phyloP scores from a whole-genome alignment of 768 basidiomycete genomes.

The Suillus discolor region DNA sequence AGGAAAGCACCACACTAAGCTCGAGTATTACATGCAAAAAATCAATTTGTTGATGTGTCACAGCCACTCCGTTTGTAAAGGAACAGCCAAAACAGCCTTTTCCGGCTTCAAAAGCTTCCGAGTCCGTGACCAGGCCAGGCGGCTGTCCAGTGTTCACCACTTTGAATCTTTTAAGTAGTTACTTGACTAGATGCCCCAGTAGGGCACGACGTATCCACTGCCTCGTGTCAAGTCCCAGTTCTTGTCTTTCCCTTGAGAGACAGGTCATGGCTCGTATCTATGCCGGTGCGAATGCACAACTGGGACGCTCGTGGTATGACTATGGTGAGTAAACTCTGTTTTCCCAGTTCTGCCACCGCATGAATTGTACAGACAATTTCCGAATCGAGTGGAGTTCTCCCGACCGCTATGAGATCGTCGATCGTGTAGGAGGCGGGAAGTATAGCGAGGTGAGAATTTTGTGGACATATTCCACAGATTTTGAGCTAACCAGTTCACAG shows the following conservation, averaged over 20 bases:
- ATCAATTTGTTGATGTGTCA: neutral
- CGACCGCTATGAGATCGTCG: conserved; percentile 66
- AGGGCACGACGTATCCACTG: conserved; percentile 20
- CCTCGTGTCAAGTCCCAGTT: conserved; percentile 19
- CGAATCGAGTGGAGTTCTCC: conserved; percentile 66
- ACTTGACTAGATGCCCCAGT: conserved; percentile 26
- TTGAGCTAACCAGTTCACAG: conserved; percentile 26
- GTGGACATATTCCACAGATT: neutral
- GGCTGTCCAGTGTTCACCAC: conserved; percentile 18
- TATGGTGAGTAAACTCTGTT: conserved; percentile 46
- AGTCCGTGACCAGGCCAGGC: conserved; percentile 4
- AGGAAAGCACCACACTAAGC: neutral
- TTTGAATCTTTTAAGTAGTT: conserved; percentile 17
- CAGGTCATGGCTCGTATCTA: conserved; percentile 52
- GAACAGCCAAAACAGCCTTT: neutral
- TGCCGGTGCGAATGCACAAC: conserved; percentile 56
- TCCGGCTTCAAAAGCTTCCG: neutral
- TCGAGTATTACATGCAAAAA: neutral
- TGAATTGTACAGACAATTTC: conserved; percentile 48
- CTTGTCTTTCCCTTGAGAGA: conserved; percentile 18
- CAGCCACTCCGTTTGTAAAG: neutral
- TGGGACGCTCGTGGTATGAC: conserved; percentile 64
- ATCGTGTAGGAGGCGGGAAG: conserved; percentile 65
- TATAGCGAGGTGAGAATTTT: conserved; percentile 56
- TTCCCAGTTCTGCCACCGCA: neutral